phyloP scores from a whole-genome alignment of 345 rosid genomes.

The Brassica nigra region DNA sequence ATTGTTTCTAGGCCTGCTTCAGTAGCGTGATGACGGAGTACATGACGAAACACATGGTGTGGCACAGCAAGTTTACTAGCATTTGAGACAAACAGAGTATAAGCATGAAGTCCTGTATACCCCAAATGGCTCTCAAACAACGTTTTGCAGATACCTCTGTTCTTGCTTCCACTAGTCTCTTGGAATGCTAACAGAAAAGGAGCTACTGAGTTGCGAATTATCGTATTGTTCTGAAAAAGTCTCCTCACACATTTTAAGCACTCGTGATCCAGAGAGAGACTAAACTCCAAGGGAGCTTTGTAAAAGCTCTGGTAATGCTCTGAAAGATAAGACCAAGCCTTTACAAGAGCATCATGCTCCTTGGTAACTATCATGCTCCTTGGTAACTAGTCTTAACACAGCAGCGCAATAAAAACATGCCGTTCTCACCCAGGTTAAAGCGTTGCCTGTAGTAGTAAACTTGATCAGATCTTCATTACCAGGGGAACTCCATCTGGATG shows the following conservation, averaged over 20 bases:
- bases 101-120: constrained; percentile 9
- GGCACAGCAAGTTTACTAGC: constrained; percentile 9
- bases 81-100: neutral
- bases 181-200: neutral
- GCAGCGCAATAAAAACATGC: neutral
- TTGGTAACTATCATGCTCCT: neutral
- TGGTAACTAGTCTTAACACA: neutral
- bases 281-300: neutral
- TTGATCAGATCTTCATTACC: neutral
- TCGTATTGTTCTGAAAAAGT: neutral
- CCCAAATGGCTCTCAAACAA: neutral
- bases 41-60: neutral
- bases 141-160: neutral
- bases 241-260: neutral
- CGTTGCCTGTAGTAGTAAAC: neutral
- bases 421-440: neutral
- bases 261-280: neutral
- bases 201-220: neutral
- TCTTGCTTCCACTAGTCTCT: neutral
- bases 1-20: neutral
- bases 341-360: neutral
- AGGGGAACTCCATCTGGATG: neutral
- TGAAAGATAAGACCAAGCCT: neutral
- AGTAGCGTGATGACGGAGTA: neutral
- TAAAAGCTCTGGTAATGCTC: neutral